Percentiles rank a stretch among this genome's conserved stretches.
Conservation (phyloP, 1,284 basidiomycete genomes). For the Hymenochaete sp. region DNA sequence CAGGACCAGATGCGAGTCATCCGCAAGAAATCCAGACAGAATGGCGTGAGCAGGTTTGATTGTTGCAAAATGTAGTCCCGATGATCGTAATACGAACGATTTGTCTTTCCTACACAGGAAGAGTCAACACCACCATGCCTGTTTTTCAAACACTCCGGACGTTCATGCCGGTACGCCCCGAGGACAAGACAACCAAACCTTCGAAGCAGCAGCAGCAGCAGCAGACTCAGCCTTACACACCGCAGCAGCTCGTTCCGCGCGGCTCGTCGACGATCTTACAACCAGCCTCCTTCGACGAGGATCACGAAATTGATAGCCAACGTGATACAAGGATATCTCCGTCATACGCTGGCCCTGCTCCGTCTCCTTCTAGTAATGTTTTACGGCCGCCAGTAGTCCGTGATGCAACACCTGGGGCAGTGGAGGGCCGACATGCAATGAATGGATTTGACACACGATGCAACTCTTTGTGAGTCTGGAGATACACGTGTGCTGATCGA, state of each 20-base stretch:
- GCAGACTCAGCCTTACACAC: neutral
- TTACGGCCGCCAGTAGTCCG: constrained; percentile 1
- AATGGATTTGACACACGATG: constrained; percentile 5
- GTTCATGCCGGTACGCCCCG: constrained; percentile 16
- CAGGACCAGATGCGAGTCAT: constrained; percentile 9
- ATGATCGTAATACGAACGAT: too few species aligned
- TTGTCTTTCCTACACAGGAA: constrained; percentile 8
- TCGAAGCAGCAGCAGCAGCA: neutral
- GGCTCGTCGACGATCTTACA: constrained; percentile 3
- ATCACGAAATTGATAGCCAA: constrained; percentile 7
- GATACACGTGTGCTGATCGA: too few species aligned
- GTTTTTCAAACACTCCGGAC: constrained; percentile 9
- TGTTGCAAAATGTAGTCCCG: neutral
- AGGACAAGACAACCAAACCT: constrained; percentile 13
- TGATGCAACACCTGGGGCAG: constrained; percentile 1
- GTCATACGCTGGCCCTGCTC: constrained; percentile 12
- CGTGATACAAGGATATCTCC: constrained; percentile 1
- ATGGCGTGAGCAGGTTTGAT: constrained; percentile 11
- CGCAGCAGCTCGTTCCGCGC: neutral
- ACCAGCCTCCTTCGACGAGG: constrained; percentile 6
- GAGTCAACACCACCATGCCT: constrained; percentile 14
- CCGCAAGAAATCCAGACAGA: constrained; percentile 13
- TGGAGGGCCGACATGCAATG: constrained; percentile 9
- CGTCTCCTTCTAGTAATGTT: constrained; percentile 8
- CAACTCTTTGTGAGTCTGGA: too few species aligned